Evolutionary conservation across 1,139 yeast species (phyloP).

Genomic region (Kurtzmaniella quercitrusa): DNA sequence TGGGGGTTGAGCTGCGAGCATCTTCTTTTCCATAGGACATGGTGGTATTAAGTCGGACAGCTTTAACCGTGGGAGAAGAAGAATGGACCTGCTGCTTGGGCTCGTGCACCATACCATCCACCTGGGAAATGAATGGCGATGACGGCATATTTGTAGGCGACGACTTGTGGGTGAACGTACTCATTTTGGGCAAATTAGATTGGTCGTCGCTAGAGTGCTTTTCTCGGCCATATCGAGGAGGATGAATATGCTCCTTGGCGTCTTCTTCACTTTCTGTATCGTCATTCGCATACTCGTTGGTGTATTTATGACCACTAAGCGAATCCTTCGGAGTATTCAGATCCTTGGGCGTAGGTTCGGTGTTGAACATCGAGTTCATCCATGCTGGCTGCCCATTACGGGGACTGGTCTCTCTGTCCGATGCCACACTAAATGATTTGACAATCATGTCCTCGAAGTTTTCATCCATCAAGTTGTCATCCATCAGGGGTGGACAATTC

Average conservation of each 20-base stretch:
- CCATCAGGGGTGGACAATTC: conserved; percentile 33
- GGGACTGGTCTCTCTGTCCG: conserved; percentile 22
- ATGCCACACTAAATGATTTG: conserved; percentile 29
- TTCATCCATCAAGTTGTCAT: conserved; percentile 13
- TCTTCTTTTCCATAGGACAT: conserved; percentile 16
- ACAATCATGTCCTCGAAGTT: conserved; percentile 39
- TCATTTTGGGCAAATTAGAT: conserved; percentile 25
- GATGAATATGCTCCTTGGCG: conserved; percentile 7
- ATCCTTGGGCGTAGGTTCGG: conserved; percentile 46
- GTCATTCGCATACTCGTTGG: conserved; percentile 8
- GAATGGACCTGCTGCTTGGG: conserved; percentile 11
- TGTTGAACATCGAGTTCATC: conserved; percentile 31
- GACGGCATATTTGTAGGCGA: conserved; percentile 41
- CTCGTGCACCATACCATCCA: conserved; percentile 6
- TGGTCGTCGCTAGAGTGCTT: conserved; percentile 8
- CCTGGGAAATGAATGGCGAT: conserved; percentile 28
- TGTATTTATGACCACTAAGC: conserved; percentile 7
- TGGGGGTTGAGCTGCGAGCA: conserved; percentile 25
- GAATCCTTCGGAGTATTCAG: conserved; percentile 40
- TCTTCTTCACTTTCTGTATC: conserved; percentile 14
- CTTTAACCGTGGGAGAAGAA: conserved; percentile 28
- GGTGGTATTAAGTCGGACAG: conserved; percentile 36
- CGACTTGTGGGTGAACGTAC: conserved; percentile 22
- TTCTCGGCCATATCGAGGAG: not conserved
- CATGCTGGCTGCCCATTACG: conserved; percentile 20